Percentiles rank a stretch among this genome's conserved stretches.
Evolutionary conservation across 495 filamentous ascomycete species (phyloP).

Genomic region (Daldinia childiae): DNA sequence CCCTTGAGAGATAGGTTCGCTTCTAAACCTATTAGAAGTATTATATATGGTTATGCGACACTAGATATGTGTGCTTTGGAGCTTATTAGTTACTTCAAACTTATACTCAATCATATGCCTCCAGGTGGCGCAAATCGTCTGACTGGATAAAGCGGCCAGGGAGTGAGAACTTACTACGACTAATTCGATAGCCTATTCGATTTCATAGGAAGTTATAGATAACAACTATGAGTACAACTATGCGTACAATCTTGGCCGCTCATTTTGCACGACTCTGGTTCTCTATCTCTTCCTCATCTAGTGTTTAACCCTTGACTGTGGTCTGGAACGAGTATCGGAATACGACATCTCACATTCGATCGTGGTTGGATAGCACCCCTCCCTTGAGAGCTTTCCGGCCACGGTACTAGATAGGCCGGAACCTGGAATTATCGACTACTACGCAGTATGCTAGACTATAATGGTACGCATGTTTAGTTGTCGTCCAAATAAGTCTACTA

Average conservation of each 20-base stretch:
- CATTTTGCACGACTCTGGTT: conserved; percentile 17
- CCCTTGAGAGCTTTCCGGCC: conserved; percentile 44
- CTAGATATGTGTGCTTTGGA: neutral
- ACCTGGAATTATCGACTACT: conserved; percentile 8
- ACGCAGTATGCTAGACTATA: conserved; percentile 10
- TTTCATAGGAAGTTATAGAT: conserved; percentile 13
- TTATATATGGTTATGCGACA: conserved; percentile 22
- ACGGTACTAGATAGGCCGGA: conserved; percentile 9
- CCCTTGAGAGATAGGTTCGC: neutral
- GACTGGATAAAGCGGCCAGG: conserved; percentile 4
- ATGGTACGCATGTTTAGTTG: conserved; percentile 9
- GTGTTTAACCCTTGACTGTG: conserved; percentile 5
- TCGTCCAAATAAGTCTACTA: conserved; percentile 14
- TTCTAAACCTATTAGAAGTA: neutral
- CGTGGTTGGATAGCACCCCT: conserved; percentile 45
- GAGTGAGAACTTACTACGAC: conserved; percentile 9
- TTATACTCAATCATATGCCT: conserved; percentile 21
- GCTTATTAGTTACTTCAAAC: conserved; percentile 1
- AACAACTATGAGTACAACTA: conserved; percentile 12
- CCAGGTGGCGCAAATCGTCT: conserved; percentile 36
- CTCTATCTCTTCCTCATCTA: conserved; percentile 2
- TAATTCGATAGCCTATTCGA: conserved; percentile 8
- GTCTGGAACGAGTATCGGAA: conserved; percentile 31
- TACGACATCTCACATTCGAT: conserved; percentile 39
- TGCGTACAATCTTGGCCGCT: conserved; percentile 17